Evolutionary conservation across 2,329 filamentous ascomycete genomes (phyloP).

Genomic region (Tolypocladium paradoxum): DNA sequence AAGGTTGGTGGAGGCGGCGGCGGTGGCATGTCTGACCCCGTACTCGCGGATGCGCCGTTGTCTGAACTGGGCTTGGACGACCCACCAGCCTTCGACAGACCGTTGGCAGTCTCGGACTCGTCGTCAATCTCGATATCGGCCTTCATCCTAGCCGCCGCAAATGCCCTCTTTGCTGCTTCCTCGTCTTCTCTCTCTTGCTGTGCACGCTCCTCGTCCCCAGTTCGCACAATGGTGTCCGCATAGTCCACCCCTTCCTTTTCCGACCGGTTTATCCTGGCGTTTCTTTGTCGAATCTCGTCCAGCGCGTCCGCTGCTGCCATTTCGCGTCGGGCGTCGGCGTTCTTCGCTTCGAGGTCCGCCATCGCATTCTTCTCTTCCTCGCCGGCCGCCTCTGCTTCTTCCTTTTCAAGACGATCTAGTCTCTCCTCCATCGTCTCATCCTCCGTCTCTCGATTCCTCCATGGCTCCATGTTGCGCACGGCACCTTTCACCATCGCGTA

Average conservation of each 20-base stretch:
- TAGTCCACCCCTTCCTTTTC: constrained; percentile 57
- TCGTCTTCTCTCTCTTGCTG: constrained; percentile 71
- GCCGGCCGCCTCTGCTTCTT: constrained; percentile 54
- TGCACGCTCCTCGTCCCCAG: constrained; percentile 48
- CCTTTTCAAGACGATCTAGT: constrained; percentile 70
- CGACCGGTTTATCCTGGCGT: constrained; percentile 74
- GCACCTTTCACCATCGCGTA: constrained; percentile 74
- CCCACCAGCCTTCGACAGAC: background rate
- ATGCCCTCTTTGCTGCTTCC: constrained; percentile 69
- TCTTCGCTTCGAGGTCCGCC: constrained; percentile 91
- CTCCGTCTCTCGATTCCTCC: constrained; percentile 53
- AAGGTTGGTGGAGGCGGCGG: constrained; percentile 45
- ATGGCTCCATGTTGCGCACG: constrained; percentile 87
- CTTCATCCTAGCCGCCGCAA: constrained; percentile 51
- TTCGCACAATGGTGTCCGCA: constrained; percentile 39
- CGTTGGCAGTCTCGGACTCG: constrained; percentile 5
- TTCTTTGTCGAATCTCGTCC: constrained; percentile 86
- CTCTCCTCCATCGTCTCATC: constrained; percentile 81
- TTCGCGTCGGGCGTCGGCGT: constrained; percentile 81
- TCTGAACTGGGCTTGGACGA: background rate
- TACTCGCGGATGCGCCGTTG: background rate
- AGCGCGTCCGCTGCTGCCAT: constrained; percentile 95
- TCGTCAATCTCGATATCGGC: constrained; percentile 30
- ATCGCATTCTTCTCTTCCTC: constrained; percentile 77
- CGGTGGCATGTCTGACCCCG: constrained; percentile 12